Percentiles rank a stretch among this genome's conserved stretches.
These are phyloP conservation scores for Raphanus sativus DNA, from an alignment of 345 rosid genomes.

Conservation along the genomic window DNA sequence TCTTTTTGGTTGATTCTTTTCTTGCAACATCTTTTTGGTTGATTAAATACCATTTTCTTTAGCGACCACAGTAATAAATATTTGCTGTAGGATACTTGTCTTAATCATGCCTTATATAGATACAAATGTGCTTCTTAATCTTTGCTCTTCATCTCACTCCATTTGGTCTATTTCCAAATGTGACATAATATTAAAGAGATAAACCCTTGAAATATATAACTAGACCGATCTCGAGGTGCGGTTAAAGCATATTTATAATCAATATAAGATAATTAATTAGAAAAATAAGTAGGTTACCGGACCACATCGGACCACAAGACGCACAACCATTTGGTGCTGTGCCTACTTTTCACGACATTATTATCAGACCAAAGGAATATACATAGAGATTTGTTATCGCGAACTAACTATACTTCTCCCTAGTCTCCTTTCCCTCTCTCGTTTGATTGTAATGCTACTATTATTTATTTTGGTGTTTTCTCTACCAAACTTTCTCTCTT, in stretches of 20 bases:
- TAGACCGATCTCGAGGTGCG: constrained; percentile 16
- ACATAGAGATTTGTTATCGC: constrained; percentile 23
- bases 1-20: background rate
- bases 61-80: constrained; percentile 17
- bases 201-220: constrained; percentile 4
- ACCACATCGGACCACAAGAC: constrained; percentile 36
- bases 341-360: constrained; percentile 19
- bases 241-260: constrained; percentile 30
- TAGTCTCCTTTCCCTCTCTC: background rate
- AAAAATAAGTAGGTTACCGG: background rate
- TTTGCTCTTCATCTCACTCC: constrained; percentile 10
- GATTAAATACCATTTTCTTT: background rate
- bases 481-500: constrained; percentile 39
- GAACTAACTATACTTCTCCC: constrained; percentile 5
- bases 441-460: background rate
- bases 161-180: background rate
- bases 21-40: background rate
- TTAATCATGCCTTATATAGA: constrained; percentile 12
- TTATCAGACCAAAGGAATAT: constrained; percentile 37
- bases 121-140: constrained; percentile 3
- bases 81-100: constrained; percentile 29
- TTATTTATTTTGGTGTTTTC: background rate
- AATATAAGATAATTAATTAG: background rate
- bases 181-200: background rate
- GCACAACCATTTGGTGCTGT: constrained; percentile 15